phyloP scores from a whole-genome alignment of 116 monocot species.

The Papilionanthe hybrid region DNA sequence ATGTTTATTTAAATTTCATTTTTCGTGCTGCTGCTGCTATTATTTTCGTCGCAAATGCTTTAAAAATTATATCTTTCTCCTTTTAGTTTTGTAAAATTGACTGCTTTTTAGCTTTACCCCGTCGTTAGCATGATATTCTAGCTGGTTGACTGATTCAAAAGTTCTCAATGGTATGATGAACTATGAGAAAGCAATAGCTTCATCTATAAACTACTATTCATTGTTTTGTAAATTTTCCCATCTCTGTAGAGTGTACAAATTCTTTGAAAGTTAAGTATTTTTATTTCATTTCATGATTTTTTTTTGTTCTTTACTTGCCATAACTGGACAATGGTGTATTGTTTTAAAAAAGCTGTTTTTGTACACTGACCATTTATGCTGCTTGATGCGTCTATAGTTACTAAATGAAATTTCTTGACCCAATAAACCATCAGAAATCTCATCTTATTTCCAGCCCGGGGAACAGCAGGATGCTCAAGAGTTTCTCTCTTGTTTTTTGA shows the following conservation, averaged over 20 bases:
- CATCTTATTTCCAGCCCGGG: constrained; percentile 38
- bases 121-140: neutral
- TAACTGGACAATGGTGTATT: neutral
- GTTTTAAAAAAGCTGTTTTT: neutral
- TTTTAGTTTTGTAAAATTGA: neutral
- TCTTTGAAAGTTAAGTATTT: neutral
- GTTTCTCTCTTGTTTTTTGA: constrained; percentile 54
- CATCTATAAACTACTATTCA: neutral
- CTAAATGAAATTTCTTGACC: constrained; percentile 35
- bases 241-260: neutral
- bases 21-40: neutral
- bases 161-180: neutral
- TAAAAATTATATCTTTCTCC: neutral
- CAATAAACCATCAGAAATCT: constrained; percentile 50
- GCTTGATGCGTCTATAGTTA: neutral
- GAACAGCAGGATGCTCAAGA: constrained; percentile 86
- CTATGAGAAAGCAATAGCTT: neutral
- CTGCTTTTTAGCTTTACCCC: neutral
- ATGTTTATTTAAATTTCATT: neutral
- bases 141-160: neutral
- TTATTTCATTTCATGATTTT: neutral
- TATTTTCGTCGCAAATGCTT: neutral
- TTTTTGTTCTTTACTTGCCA: neutral
- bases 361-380: neutral
- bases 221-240: neutral